Percentiles rank a stretch among this genome's conserved stretches.
These are phyloP conservation scores for Calvatia gigantea DNA, from an alignment of 768 basidiomycete genomes.

Conservation along the genomic window DNA sequence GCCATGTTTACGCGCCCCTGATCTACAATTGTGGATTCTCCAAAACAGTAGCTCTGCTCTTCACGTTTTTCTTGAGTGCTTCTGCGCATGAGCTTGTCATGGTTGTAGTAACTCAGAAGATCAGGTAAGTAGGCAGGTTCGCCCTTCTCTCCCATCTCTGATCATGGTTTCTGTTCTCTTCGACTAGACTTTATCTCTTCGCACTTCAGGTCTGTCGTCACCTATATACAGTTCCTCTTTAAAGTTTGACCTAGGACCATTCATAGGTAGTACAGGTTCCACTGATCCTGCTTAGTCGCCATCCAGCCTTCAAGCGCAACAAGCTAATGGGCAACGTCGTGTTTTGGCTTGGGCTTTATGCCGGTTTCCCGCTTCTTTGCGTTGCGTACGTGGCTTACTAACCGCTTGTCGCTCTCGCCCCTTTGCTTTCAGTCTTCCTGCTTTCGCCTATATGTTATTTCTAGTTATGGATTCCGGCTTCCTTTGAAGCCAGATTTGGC, in stretches of 20 bases:
- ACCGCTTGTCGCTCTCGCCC: background rate
- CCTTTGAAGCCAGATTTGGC: too few species aligned
- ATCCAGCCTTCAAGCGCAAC: constrained; percentile 77
- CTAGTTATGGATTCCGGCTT: too few species aligned
- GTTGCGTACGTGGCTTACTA: constrained; percentile 57
- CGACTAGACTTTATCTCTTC: constrained; percentile 79
- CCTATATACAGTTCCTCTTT: background rate
- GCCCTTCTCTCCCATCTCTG: background rate
- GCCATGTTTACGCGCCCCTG: constrained; percentile 92
- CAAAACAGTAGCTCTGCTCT: constrained; percentile 77
- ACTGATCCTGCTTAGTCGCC: constrained; percentile 76
- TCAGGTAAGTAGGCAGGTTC: constrained; percentile 51
- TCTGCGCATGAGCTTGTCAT: constrained; percentile 93
- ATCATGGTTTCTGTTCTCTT: background rate
- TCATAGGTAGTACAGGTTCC: constrained; percentile 85
- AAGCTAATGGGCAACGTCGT: constrained; percentile 79
- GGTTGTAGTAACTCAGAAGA: constrained; percentile 91
- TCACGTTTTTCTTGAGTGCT: constrained; percentile 91
- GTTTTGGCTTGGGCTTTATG: constrained; percentile 92
- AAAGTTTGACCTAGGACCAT: constrained; percentile 1
- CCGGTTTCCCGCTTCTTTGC: constrained; percentile 91
- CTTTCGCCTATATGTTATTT: too few species aligned
- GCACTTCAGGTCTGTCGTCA: constrained; percentile 50
- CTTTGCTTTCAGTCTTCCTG: too few species aligned
- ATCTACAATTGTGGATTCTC: constrained; percentile 68